phyloP scores from a whole-genome alignment of 163 green algal species.

The Smithsoniella earleae region DNA sequence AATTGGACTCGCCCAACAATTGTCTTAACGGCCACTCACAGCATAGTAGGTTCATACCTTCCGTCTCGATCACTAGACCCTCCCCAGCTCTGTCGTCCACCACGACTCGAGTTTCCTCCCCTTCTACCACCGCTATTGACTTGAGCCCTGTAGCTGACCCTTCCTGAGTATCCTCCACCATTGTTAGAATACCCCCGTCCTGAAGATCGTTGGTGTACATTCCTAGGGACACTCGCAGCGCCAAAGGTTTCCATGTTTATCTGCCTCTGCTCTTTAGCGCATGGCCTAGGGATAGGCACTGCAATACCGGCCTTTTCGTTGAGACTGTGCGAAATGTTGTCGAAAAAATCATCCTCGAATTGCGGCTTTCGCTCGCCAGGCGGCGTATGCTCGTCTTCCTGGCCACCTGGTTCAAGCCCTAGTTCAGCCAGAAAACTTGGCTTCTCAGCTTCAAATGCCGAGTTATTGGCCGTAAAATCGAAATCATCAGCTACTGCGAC shows the following conservation, averaged over 20 bases:
- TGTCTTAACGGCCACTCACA: no score
- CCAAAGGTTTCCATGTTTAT: constrained; percentile 18
- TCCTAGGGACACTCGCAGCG: neutral
- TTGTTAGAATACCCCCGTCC: neutral
- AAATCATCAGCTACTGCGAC: neutral
- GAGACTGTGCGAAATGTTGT: constrained; percentile 1
- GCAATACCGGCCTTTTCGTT: constrained; percentile 4
- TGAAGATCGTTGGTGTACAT: neutral
- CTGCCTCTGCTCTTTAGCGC: neutral
- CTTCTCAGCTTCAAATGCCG: constrained; percentile 11
- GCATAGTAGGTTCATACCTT: no score
- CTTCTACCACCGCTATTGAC: no score
- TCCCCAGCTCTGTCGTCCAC: no score
- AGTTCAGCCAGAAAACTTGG: constrained; percentile 3
- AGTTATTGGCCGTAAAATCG: constrained; percentile 13
- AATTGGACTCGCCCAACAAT: no score
- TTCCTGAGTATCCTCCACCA: no score
- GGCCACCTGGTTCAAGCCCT: neutral
- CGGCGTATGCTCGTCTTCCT: neutral
- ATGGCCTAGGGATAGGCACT: neutral
- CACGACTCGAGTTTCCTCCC: no score
- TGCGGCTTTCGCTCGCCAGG: neutral
- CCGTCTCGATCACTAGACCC: no score
- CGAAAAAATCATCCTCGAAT: constrained; percentile 17
- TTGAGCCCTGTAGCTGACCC: no score